phyloP scores from a whole-genome alignment of 1,284 basidiomycete species.

The Cerrena zonata region DNA sequence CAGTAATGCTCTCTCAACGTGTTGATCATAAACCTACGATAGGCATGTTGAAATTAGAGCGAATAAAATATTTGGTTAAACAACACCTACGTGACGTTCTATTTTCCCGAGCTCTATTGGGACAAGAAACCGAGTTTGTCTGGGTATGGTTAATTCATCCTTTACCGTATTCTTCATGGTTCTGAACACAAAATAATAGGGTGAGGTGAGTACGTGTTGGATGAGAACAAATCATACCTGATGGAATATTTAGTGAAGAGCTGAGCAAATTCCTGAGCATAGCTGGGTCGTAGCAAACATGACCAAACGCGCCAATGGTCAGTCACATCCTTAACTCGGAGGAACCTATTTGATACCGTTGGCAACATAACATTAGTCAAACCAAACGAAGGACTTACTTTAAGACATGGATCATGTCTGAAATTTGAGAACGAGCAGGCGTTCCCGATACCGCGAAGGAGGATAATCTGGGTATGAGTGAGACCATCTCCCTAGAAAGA shows the following conservation, averaged over 20 bases:
- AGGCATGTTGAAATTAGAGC: background rate
- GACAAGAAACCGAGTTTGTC: conserved; percentile 73
- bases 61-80: background rate
- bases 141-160: conserved; percentile 76
- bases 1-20: conserved; percentile 57
- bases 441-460: conserved; percentile 89
- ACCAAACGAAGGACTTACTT: conserved; percentile 37
- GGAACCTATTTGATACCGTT: conserved; percentile 43
- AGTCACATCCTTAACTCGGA: conserved; percentile 59
- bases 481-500: conserved; percentile 71
- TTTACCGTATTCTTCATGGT: conserved; percentile 72
- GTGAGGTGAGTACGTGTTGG: background rate
- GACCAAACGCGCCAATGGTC: conserved; percentile 54
- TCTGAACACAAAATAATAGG: conserved; percentile 31
- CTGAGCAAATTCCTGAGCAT: conserved; percentile 55
- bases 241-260: conserved; percentile 69
- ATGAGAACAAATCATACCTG: conserved; percentile 36
- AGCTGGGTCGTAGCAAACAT: conserved; percentile 56
- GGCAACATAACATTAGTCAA: conserved; percentile 3
- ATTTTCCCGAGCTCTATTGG: conserved; percentile 70
- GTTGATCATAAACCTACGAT: conserved; percentile 71
- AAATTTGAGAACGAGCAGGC: conserved; percentile 66
- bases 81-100: conserved; percentile 59
- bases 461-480: conserved; percentile 73
- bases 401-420: conserved; percentile 70